A percentile compares a stretch with the other conserved stretches of the same genome.
Conservation (phyloP, 2,329 filamentous ascomycete genomes). For the Nemania serpens region DNA sequence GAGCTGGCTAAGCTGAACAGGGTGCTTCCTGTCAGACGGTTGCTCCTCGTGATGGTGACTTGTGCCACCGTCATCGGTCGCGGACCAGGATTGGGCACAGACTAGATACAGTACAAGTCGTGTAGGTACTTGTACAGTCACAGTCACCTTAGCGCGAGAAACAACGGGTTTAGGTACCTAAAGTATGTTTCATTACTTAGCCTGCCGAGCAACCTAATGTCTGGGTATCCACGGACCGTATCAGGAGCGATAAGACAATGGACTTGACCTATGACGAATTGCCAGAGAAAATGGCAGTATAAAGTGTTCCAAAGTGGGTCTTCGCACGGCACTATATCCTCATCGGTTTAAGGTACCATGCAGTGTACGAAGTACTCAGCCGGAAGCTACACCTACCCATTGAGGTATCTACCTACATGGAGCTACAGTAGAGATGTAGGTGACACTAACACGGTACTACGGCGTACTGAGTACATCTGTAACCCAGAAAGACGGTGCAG, state of each 20-base stretch:
- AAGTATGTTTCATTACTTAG: background rate
- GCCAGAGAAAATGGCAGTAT: slow-evolving; percentile 4
- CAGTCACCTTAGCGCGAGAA: slow-evolving; percentile 1
- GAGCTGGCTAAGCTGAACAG: slow-evolving; percentile 7
- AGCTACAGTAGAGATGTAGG: too few relatives aligned
- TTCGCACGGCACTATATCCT: slow-evolving; percentile 7
- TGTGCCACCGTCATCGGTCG: slow-evolving; percentile 42
- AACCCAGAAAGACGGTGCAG: too few relatives aligned
- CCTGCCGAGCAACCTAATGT: too few relatives aligned
- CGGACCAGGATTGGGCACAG: slow-evolving; percentile 27
- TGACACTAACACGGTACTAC: too few relatives aligned
- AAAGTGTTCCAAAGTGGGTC: background rate
- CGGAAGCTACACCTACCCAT: too few relatives aligned
- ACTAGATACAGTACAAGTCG: background rate
- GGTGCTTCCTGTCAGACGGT: slow-evolving; percentile 36
- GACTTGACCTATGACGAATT: slow-evolving; percentile 36
- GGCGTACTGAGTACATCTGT: too few relatives aligned
- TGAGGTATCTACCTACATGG: too few relatives aligned
- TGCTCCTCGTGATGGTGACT: slow-evolving; percentile 39
- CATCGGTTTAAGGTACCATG: slow-evolving; percentile 17
- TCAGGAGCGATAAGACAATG: slow-evolving; percentile 26
- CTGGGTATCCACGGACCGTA: slow-evolving; percentile 9
- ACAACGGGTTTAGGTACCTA: background rate
- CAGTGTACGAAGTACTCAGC: background rate
- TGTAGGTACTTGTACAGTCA: too few relatives aligned